Evolutionary conservation across 225 moss, liverwort and hornwort genomes (phyloP).

Genomic region (Marchantia polymorpha): DNA sequence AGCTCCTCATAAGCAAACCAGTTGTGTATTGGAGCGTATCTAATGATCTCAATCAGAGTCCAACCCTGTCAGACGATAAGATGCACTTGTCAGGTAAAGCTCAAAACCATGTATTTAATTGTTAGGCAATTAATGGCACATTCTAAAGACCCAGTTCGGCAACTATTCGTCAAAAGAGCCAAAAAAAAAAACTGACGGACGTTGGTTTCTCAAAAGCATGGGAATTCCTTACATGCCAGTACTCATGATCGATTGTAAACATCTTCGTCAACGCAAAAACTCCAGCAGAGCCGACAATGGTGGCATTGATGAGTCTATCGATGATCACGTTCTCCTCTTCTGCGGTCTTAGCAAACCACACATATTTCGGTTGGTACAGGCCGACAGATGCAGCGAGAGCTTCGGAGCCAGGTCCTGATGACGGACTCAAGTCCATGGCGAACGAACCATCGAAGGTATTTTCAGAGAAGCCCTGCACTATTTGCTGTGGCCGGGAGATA

Average conservation of each 20-base stretch:
- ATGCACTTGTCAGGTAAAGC: neutral
- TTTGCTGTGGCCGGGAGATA: constrained; percentile 21
- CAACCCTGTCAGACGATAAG: constrained; percentile 47
- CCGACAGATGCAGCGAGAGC: constrained; percentile 38
- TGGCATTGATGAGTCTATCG: constrained; percentile 62
- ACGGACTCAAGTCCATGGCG: constrained; percentile 21
- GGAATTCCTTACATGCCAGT: constrained; percentile 66
- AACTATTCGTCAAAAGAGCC: too few relatives aligned
- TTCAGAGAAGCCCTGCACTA: constrained; percentile 34
- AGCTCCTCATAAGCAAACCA: constrained; percentile 90
- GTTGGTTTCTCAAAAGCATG: too few relatives aligned
- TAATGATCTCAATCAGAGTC: constrained; percentile 71
- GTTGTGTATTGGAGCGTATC: constrained; percentile 80
- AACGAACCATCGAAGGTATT: constrained; percentile 25
- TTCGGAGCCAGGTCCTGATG: constrained; percentile 17
- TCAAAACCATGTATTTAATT: too few relatives aligned
- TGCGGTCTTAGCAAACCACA: constrained; percentile 85
- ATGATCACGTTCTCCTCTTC: constrained; percentile 64
- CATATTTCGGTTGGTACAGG: constrained; percentile 61
- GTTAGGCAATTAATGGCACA: too few relatives aligned
- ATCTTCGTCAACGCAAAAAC: constrained; percentile 60
- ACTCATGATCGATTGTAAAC: constrained; percentile 82
- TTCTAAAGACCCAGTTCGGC: too few relatives aligned
- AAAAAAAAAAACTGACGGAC: too few relatives aligned
- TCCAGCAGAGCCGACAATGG: constrained; percentile 64